Conservation (phyloP, 1,139 yeast genomes). For the Nakaseomyces sp. region DNA sequence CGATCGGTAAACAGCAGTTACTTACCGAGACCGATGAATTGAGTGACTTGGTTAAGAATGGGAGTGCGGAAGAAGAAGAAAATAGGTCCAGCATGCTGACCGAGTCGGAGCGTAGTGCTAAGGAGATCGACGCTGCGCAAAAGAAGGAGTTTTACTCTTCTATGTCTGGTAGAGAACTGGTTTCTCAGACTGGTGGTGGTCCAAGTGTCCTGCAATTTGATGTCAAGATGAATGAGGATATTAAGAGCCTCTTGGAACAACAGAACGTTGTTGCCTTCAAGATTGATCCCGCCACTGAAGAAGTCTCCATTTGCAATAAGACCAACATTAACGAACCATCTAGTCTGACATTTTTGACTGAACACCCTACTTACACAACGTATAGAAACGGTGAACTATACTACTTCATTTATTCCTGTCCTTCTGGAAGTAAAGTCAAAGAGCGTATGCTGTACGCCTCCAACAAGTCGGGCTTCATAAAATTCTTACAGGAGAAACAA, state of each 20-base stretch:
- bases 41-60: constrained; percentile 15
- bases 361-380: constrained; percentile 53
- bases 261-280: constrained; percentile 31
- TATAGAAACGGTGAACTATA: constrained; percentile 29
- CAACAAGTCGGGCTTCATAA: constrained; percentile 59
- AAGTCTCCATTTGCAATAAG: constrained; percentile 29
- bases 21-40: constrained; percentile 60
- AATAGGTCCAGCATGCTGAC: constrained; percentile 40
- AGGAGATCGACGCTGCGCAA: constrained; percentile 24
- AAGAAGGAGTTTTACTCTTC: constrained; percentile 14
- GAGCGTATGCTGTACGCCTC: constrained; percentile 92
- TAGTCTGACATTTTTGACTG: constrained; percentile 32
- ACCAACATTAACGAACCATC: constrained; percentile 20
- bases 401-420: constrained; percentile 73
- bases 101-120: constrained; percentile 43
- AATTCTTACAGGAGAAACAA: constrained; percentile 37
- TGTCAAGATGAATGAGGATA: constrained; percentile 22
- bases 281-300: constrained; percentile 34
- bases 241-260: constrained; percentile 20
- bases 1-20: constrained; percentile 46
- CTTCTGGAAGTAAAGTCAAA: constrained; percentile 80
- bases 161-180: constrained; percentile 19
- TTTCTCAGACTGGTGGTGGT: constrained; percentile 26
- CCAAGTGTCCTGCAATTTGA: constrained; percentile 28
- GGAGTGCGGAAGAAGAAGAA: constrained; percentile 18